phyloP scores from a whole-genome alignment of 257 asterid species.

The Gentiana macrophylla region DNA sequence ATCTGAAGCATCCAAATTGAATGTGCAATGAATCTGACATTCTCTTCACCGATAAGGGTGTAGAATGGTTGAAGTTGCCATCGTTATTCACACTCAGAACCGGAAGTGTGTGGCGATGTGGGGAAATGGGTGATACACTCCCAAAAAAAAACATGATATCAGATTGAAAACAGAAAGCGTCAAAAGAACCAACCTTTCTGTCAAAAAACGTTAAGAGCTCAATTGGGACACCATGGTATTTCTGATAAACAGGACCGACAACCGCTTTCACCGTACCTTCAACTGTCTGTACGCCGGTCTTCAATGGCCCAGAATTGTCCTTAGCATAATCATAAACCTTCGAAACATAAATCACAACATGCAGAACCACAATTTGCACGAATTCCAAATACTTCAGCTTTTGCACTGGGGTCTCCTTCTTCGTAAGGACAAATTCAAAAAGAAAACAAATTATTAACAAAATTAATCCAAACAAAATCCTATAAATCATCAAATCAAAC shows the following conservation, averaged over 20 bases:
- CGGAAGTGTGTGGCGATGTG: no score
- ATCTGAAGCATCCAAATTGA: no score
- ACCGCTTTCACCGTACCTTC: conserved; percentile 83
- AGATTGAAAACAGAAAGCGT: no score
- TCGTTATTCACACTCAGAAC: no score
- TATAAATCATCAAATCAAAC: no score
- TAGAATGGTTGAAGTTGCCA: no score
- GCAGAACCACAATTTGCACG: conserved; percentile 53
- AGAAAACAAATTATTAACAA: background rate
- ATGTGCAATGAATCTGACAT: no score
- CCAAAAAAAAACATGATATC: no score
- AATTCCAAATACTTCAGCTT: conserved; percentile 65
- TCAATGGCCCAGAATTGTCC: conserved; percentile 44
- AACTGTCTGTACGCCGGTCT: conserved; percentile 64
- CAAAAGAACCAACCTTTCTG: conserved; percentile 48
- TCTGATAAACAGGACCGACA: conserved; percentile 65
- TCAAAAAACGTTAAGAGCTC: conserved; percentile 70
- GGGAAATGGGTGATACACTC: no score
- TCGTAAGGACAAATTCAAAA: background rate
- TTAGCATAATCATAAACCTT: no score
- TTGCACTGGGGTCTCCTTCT: conserved; percentile 35
- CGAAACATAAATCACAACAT: conserved; percentile 35
- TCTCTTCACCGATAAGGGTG: no score
- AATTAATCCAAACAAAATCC: background rate
- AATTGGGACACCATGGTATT: conserved; percentile 44